Evolutionary conservation across 164 flowering plant species (phyloP).

Genomic region (Berberis thunbergii): DNA sequence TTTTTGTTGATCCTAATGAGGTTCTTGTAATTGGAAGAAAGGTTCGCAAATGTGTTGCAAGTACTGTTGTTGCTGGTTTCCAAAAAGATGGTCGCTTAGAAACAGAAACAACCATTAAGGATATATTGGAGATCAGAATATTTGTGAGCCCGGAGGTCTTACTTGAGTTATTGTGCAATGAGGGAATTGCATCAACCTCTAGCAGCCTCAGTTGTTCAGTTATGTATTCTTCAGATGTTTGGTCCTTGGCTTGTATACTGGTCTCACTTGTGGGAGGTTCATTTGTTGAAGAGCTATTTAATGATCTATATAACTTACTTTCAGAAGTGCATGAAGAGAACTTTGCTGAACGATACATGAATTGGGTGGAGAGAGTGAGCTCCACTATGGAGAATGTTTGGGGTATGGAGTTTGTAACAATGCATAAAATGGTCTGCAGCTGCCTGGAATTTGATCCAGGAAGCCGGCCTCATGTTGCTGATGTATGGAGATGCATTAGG

Average conservation of each 20-base stretch:
- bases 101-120: slow-evolving; percentile 10
- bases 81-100: slow-evolving; percentile 10
- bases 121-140: slow-evolving; percentile 18
- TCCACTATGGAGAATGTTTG: slow-evolving; percentile 24
- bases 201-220: slow-evolving; percentile 19
- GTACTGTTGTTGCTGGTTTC: slow-evolving; percentile 9
- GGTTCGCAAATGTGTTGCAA: slow-evolving; percentile 16
- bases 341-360: slow-evolving; percentile 16
- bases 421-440: slow-evolving; percentile 33
- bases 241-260: slow-evolving; percentile 63
- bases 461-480: slow-evolving; percentile 42
- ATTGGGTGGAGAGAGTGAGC: slow-evolving; percentile 38
- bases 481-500: slow-evolving; percentile 59
- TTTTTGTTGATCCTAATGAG: slow-evolving; percentile 34
- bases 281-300: slow-evolving; percentile 25
- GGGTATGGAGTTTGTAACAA: slow-evolving; percentile 23
- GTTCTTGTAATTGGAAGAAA: slow-evolving; percentile 39
- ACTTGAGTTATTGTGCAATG: slow-evolving; percentile 20
- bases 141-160: slow-evolving; percentile 69
- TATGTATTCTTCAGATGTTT: slow-evolving; percentile 58
- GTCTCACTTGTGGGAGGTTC: slow-evolving; percentile 35
- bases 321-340: slow-evolving; percentile 17
- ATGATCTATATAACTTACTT: slow-evolving; percentile 10
- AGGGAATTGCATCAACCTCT: slow-evolving; percentile 18
- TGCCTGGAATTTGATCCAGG: slow-evolving; percentile 47